Conservation (phyloP, 2,329 filamentous ascomycete species). For the Metarhizium humberi region DNA sequence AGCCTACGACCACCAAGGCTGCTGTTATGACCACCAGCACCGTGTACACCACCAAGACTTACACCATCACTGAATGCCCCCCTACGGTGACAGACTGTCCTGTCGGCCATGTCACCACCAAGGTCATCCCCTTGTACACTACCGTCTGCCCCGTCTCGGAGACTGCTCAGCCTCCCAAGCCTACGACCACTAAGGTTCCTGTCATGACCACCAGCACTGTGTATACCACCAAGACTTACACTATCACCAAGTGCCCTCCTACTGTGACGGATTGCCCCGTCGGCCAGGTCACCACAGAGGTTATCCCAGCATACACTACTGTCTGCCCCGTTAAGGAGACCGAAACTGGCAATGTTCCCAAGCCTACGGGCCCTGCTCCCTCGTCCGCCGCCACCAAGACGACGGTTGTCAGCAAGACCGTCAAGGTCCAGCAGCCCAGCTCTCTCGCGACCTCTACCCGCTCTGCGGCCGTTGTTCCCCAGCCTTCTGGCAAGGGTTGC, state of each 20-base stretch:
- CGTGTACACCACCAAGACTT: slow-evolving; percentile 42
- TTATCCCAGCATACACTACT: slow-evolving; percentile 4
- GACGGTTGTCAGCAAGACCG: slow-evolving; percentile 5
- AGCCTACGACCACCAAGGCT: slow-evolving; percentile 8
- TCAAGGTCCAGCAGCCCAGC: slow-evolving; percentile 3
- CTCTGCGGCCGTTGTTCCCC: slow-evolving; percentile 10
- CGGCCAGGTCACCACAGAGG: slow-evolving; percentile 5
- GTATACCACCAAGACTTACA: slow-evolving; percentile 29
- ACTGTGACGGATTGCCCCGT: slow-evolving; percentile 8
- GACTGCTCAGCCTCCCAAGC: slow-evolving; percentile 8
- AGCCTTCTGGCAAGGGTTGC: slow-evolving; percentile 17
- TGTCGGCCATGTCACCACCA: slow-evolving; percentile 22
- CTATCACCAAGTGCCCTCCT: slow-evolving; percentile 39
- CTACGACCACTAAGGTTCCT: slow-evolving; percentile 5
- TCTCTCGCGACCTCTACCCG: slow-evolving; percentile 11
- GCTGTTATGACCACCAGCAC: slow-evolving; percentile 19
- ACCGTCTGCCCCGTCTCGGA: slow-evolving; percentile 26
- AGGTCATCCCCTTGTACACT: slow-evolving; percentile 23
- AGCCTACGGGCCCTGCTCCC: background rate
- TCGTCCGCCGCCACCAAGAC: background rate
- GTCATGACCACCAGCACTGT: slow-evolving; percentile 14
- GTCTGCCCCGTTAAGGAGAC: slow-evolving; percentile 2
- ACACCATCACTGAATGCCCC: slow-evolving; percentile 46
- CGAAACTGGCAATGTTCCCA: slow-evolving; percentile 1
- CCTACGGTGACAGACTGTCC: slow-evolving; percentile 41